A percentile compares a stretch with the other conserved stretches of the same genome.
phyloP scores from a whole-genome alignment of 345 rosid species.

The Limnanthes douglasii region DNA sequence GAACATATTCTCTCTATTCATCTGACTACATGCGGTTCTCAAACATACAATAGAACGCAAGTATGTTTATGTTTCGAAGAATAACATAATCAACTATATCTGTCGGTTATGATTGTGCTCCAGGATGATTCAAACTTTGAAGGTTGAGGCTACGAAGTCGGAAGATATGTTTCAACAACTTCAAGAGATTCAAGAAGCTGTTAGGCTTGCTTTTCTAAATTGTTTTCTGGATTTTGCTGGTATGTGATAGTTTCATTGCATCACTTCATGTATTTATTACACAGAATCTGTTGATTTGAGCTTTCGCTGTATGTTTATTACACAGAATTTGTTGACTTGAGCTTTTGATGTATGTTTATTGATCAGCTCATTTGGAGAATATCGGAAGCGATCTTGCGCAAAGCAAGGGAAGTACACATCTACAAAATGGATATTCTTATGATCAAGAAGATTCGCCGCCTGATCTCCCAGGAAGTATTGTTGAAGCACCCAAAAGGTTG shows the following conservation, averaged over 20 bases:
- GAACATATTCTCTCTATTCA: neutral
- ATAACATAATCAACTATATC: too few species aligned
- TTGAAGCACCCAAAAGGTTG: slow-evolving; percentile 58
- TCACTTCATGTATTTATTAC: slow-evolving; percentile 5
- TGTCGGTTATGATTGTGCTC: too few species aligned
- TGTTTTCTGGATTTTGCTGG: slow-evolving; percentile 98
- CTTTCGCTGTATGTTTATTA: too few species aligned
- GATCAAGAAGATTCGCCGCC: slow-evolving; percentile 28
- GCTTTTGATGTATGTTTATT: slow-evolving; percentile 7
- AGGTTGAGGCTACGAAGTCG: slow-evolving; percentile 61
- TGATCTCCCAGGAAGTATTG: slow-evolving; percentile 48
- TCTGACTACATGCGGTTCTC: too few species aligned
- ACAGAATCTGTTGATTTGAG: too few species aligned
- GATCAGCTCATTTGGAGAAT: slow-evolving; percentile 43
- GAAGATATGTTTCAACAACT: slow-evolving; percentile 65
- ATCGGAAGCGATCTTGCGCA: slow-evolving; percentile 40
- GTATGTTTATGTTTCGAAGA: too few species aligned
- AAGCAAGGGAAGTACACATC: slow-evolving; percentile 21
- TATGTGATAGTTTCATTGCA: slow-evolving; percentile 12
- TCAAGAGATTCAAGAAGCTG: slow-evolving; percentile 81
- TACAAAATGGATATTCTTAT: slow-evolving; percentile 53
- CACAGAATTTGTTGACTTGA: too few species aligned
- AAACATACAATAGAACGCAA: too few species aligned
- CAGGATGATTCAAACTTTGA: slow-evolving; percentile 80
- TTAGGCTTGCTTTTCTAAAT: slow-evolving; percentile 81